Evolutionary conservation across 2,329 filamentous ascomycete species (phyloP).

Genomic region (Atkinsonella texensis): DNA sequence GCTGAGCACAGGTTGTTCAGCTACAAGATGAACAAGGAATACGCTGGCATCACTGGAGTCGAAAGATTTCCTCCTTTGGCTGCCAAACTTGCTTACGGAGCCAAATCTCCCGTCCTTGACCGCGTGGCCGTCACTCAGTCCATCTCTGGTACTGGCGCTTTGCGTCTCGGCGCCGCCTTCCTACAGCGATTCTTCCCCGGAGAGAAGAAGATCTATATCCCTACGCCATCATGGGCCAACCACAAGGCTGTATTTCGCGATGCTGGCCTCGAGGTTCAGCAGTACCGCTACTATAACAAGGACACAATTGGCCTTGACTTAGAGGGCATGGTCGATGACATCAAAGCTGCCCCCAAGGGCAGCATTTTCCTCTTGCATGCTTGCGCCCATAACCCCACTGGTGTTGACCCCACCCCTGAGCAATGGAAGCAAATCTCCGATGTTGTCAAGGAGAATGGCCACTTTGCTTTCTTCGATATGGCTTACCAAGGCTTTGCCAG

Average conservation of each 20-base stretch:
- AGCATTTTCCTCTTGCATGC: constrained; percentile 92
- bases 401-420: constrained; percentile 80
- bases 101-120: constrained; percentile 62
- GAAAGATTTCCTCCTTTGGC: constrained; percentile 89
- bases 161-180: constrained; percentile 91
- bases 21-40: constrained; percentile 83
- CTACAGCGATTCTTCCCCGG: constrained; percentile 82
- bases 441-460: constrained; percentile 71
- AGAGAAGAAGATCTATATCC: constrained; percentile 93
- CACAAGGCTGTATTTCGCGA: constrained; percentile 95
- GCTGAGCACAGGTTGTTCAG: constrained; percentile 81
- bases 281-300: constrained; percentile 99
- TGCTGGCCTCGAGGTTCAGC: constrained; percentile 78
- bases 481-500: constrained; percentile 97
- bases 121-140: constrained; percentile 90
- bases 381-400: constrained; percentile 96
- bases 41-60: constrained; percentile 93
- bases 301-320: constrained; percentile 97
- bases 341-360: constrained; percentile 76
- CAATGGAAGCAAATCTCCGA: constrained; percentile 90
- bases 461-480: constrained; percentile 99
- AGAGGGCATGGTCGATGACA: constrained; percentile 79
- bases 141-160: constrained; percentile 93
- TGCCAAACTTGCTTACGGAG: constrained; percentile 80
- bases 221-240: constrained; percentile 94